These are phyloP conservation scores for Pichiaceae sp. DNA, from an alignment of 1,139 yeast genomes.

Conservation along the genomic window DNA sequence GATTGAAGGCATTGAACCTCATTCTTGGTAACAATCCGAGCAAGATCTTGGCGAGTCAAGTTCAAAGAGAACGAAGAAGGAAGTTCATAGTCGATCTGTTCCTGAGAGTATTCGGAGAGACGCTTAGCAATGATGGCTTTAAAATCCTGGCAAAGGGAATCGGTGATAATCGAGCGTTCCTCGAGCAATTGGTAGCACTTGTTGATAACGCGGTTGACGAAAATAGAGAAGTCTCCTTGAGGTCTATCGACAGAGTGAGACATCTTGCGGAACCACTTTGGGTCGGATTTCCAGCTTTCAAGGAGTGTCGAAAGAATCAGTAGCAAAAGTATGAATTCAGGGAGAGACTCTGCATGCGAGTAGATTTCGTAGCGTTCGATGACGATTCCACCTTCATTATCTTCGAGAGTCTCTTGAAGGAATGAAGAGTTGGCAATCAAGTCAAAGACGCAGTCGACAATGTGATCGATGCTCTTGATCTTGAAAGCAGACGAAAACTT, in stretches of 20 bases:
- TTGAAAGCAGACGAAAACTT: conserved; percentile 15
- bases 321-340: conserved; percentile 46
- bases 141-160: conserved; percentile 27
- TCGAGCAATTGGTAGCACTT: conserved; percentile 42
- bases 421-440: conserved; percentile 25
- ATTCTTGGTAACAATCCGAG: conserved; percentile 42
- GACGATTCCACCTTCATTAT: conserved; percentile 37
- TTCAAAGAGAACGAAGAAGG: conserved; percentile 9
- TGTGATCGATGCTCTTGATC: conserved; percentile 6
- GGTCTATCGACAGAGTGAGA: conserved; percentile 14
- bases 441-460: conserved; percentile 27
- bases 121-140: conserved; percentile 28
- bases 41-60: conserved; percentile 32
- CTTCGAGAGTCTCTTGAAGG: conserved; percentile 22
- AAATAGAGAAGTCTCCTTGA: conserved; percentile 24
- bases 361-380: conserved; percentile 59
- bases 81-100: conserved; percentile 8
- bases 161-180: conserved; percentile 30
- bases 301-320: conserved; percentile 42
- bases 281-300: conserved; percentile 26
- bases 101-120: conserved; percentile 33
- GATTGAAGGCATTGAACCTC: conserved; percentile 41
- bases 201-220: conserved; percentile 35
- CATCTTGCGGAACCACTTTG: conserved; percentile 25
- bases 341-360: conserved; percentile 43